Evolutionary conservation across 352 stramenopile species (phyloP).

Genomic region (Globisporangium viniferum): DNA sequence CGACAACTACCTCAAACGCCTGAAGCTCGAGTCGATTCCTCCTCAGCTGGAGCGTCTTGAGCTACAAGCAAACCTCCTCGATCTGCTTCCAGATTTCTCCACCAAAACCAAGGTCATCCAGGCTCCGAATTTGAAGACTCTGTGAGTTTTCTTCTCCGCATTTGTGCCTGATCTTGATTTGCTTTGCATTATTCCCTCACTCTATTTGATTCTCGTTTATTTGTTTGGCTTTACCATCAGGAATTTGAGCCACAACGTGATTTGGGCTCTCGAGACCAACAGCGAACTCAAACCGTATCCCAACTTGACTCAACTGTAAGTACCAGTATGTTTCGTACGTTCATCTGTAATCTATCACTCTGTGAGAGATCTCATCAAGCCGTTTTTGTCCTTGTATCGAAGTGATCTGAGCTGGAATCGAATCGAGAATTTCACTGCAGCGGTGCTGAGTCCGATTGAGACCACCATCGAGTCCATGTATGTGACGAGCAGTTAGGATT

Average conservation of each 20-base stretch:
- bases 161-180: neutral
- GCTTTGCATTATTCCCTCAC: neutral
- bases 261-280: constrained; percentile 57
- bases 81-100: constrained; percentile 53
- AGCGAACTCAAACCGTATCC: constrained; percentile 44
- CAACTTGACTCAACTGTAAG: constrained; percentile 43
- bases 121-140: constrained; percentile 32
- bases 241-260: constrained; percentile 60
- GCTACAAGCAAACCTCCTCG: constrained; percentile 49
- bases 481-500: constrained; percentile 1
- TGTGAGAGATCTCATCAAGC: neutral
- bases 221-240: constrained; percentile 16
- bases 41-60: constrained; percentile 39
- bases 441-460: constrained; percentile 45
- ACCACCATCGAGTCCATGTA: constrained; percentile 51
- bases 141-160: constrained; percentile 32
- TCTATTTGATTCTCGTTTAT: neutral
- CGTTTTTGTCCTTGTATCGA: neutral
- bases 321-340: neutral
- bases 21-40: constrained; percentile 41
- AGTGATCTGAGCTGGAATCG: constrained; percentile 61
- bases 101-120: constrained; percentile 10
- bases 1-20: constrained; percentile 44
- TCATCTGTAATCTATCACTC: neutral
- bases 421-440: constrained; percentile 52